phyloP scores from a whole-genome alignment of 768 basidiomycete species.

The Neoboletus subvelutipes region DNA sequence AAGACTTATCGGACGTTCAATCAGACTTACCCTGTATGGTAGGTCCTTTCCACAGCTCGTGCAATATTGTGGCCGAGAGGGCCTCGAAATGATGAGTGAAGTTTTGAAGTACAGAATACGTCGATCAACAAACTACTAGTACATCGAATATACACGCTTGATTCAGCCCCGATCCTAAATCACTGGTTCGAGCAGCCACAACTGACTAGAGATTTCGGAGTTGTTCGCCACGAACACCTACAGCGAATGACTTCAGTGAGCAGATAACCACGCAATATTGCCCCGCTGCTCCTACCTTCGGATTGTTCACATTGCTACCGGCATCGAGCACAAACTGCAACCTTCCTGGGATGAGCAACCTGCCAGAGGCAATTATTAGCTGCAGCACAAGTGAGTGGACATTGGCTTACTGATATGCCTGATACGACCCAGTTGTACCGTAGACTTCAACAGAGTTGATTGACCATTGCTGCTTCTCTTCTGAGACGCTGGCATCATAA shows the following conservation, averaged over 20 bases:
- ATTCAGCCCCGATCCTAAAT: not conserved
- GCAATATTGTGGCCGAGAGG: too few species aligned
- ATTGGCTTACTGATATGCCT: not conserved
- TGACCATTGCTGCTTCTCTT: not conserved
- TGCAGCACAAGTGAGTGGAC: too few species aligned
- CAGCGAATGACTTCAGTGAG: not conserved
- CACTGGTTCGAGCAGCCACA: constrained; percentile 3
- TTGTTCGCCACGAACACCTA: constrained; percentile 3
- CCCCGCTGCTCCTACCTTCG: not conserved
- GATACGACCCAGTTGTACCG: not conserved
- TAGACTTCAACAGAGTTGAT: not conserved
- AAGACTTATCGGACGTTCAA: too few species aligned
- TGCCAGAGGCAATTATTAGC: not conserved
- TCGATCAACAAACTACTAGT: not conserved
- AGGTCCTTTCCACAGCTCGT: too few species aligned
- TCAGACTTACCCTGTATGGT: too few species aligned
- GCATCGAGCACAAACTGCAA: constrained; percentile 1
- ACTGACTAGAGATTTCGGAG: constrained; percentile 2
- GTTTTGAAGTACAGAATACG: too few species aligned
- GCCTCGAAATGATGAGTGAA: not conserved
- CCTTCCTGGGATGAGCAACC: not conserved
- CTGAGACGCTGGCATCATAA: not conserved
- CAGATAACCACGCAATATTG: too few species aligned
- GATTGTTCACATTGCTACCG: not conserved
- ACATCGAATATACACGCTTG: not conserved